Conservation (phyloP, 441 rosid genomes). For the Hura crepitans region DNA sequence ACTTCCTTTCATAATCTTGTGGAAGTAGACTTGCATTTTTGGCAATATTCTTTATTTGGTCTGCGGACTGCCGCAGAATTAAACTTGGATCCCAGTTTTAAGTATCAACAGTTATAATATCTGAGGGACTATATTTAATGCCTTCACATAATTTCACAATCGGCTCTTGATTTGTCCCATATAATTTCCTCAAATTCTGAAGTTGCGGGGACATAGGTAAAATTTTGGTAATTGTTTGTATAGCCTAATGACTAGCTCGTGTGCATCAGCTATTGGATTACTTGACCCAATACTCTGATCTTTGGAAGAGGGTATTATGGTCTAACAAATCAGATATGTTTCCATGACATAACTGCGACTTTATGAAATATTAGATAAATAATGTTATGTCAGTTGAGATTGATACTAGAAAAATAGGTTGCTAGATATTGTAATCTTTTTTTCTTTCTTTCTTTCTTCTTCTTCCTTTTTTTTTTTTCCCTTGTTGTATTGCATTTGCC, state of each 20-base stretch:
- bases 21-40: neutral
- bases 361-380: neutral
- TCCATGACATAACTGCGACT: neutral
- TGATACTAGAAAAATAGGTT: neutral
- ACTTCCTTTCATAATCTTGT: neutral
- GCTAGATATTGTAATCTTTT: neutral
- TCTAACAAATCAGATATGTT: neutral
- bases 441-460: neutral
- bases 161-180: neutral
- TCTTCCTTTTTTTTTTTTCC: too few relatives aligned
- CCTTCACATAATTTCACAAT: slow-evolving; percentile 1
- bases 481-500: neutral
- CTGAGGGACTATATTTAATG: neutral
- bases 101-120: neutral
- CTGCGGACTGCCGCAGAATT: neutral
- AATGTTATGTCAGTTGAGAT: neutral
- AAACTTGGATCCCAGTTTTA: neutral
- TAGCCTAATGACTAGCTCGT: neutral
- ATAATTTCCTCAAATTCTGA: neutral
- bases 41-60: neutral
- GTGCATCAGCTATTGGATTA: slow-evolving; percentile 2
- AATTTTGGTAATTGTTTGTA: neutral
- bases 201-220: neutral
- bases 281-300: neutral
- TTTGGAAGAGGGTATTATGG: neutral